These are phyloP conservation scores for Yarrowia sp. DNA, from an alignment of 805 yeast genomes.

Conservation along the genomic window DNA sequence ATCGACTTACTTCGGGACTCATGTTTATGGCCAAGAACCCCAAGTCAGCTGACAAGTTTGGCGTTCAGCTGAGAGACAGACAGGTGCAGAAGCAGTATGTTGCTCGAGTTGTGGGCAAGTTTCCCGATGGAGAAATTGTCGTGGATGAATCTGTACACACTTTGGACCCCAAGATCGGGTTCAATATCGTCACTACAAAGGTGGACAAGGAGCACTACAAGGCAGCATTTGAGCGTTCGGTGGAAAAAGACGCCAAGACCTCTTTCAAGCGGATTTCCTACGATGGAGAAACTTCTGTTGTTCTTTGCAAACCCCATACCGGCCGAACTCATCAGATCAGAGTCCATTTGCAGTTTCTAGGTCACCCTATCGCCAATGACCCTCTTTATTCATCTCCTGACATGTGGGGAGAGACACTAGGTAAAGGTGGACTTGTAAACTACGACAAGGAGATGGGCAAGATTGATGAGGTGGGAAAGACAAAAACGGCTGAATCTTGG, in stretches of 20 bases:
- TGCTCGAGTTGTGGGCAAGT: conserved; percentile 84
- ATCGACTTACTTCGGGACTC: conserved; percentile 86
- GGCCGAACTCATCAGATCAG: conserved; percentile 96
- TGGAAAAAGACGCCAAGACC: conserved; percentile 78
- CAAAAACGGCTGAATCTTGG: conserved; percentile 63
- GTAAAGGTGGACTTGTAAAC: conserved; percentile 42
- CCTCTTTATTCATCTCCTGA: conserved; percentile 77
- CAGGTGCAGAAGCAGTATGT: conserved; percentile 77
- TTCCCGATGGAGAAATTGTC: conserved; percentile 56
- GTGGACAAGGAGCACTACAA: conserved; percentile 60
- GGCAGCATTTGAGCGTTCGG: conserved; percentile 65
- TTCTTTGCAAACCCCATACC: conserved; percentile 79
- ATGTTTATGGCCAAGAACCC: conserved; percentile 87
- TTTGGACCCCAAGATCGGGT: conserved; percentile 67
- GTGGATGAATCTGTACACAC: conserved; percentile 71
- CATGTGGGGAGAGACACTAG: conserved; percentile 79
- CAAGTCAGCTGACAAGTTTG: conserved; percentile 72
- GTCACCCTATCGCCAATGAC: conserved; percentile 88
- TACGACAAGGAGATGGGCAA: conserved; percentile 42
- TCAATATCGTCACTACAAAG: conserved; percentile 57
- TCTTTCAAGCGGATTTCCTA: conserved; percentile 63
- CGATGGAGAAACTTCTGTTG: conserved; percentile 67
- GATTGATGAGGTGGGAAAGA: conserved; percentile 64
- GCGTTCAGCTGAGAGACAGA: conserved; percentile 64
- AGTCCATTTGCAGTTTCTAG: conserved; percentile 87